phyloP scores from a whole-genome alignment of 495 filamentous ascomycete species.

The Aspergillus nidulans region DNA sequence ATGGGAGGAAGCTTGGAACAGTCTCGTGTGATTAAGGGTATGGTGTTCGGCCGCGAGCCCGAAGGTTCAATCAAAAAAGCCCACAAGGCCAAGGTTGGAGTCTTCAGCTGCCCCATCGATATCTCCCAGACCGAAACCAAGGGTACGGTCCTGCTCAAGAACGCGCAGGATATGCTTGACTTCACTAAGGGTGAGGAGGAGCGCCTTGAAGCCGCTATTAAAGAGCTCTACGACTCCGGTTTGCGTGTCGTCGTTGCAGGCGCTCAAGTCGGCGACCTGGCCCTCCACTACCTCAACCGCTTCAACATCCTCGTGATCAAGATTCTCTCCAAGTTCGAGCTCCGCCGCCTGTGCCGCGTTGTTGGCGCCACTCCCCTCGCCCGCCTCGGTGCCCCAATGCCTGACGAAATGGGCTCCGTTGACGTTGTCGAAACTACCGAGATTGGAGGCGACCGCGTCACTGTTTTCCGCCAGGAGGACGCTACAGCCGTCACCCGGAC shows the following conservation, averaged over 20 bases:
- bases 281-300: slow-evolving; percentile 95
- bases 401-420: slow-evolving; percentile 94
- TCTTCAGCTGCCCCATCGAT: slow-evolving; percentile 95
- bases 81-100: slow-evolving; percentile 88
- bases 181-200: slow-evolving; percentile 96
- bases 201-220: slow-evolving; percentile 84
- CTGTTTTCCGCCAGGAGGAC: slow-evolving; percentile 95
- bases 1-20: slow-evolving; percentile 96
- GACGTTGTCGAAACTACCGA: slow-evolving; percentile 97
- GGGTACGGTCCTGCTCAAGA: slow-evolving; percentile 97
- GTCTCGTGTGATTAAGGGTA: slow-evolving; percentile 91
- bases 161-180: slow-evolving; percentile 96
- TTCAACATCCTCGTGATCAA: slow-evolving; percentile 95
- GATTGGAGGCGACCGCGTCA: slow-evolving; percentile 97
- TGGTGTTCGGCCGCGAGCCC: slow-evolving; percentile 95
- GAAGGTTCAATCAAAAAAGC: slow-evolving; percentile 87
- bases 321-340: slow-evolving; percentile 96
- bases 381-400: slow-evolving; percentile 95
- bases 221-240: slow-evolving; percentile 92
- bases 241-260: slow-evolving; percentile 89
- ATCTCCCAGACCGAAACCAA: slow-evolving; percentile 97
- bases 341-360: slow-evolving; percentile 88
- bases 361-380: slow-evolving; percentile 95
- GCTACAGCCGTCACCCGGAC: slow-evolving; percentile 86
- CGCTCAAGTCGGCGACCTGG: slow-evolving; percentile 87